phyloP scores from a whole-genome alignment of 2,329 filamentous ascomycete genomes.

The Hymenoscyphus salicellus region DNA sequence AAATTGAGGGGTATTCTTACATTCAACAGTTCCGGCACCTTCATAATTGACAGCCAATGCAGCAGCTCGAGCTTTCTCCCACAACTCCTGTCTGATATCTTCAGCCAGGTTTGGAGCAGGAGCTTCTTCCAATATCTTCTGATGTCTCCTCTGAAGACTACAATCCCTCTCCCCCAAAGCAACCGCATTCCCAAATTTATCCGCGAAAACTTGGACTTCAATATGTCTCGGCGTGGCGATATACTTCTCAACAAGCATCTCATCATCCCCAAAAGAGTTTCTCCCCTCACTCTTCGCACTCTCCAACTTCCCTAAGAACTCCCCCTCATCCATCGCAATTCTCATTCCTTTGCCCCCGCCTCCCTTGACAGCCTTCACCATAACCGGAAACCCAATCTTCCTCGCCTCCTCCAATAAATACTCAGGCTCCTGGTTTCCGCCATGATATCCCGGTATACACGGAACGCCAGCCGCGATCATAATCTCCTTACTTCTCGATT shows the following conservation, averaged over 20 bases:
- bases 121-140: constrained; percentile 88
- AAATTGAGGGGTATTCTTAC: constrained; percentile 52
- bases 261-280: constrained; percentile 79
- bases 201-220: constrained; percentile 88
- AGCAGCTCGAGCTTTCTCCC: constrained; percentile 63
- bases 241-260: constrained; percentile 82
- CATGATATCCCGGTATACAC: constrained; percentile 95
- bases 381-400: constrained; percentile 65
- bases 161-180: constrained; percentile 87
- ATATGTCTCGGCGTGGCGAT: constrained; percentile 78
- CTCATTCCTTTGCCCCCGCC: constrained; percentile 85
- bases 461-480: constrained; percentile 94
- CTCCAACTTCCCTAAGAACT: constrained; percentile 67
- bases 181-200: constrained; percentile 73
- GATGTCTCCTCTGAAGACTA: constrained; percentile 80
- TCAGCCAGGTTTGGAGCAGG: constrained; percentile 69
- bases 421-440: constrained; percentile 69
- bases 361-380: constrained; percentile 76
- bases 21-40: constrained; percentile 88
- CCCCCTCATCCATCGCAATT: constrained; percentile 64
- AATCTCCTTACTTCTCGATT: constrained; percentile 90
- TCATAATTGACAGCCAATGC: constrained; percentile 78
- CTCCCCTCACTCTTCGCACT: constrained; percentile 73
- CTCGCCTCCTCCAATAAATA: constrained; percentile 66
- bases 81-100: constrained; percentile 57